phyloP scores from a whole-genome alignment of 2,329 filamentous ascomycete genomes.

The Colletotrichum tofieldiae region DNA sequence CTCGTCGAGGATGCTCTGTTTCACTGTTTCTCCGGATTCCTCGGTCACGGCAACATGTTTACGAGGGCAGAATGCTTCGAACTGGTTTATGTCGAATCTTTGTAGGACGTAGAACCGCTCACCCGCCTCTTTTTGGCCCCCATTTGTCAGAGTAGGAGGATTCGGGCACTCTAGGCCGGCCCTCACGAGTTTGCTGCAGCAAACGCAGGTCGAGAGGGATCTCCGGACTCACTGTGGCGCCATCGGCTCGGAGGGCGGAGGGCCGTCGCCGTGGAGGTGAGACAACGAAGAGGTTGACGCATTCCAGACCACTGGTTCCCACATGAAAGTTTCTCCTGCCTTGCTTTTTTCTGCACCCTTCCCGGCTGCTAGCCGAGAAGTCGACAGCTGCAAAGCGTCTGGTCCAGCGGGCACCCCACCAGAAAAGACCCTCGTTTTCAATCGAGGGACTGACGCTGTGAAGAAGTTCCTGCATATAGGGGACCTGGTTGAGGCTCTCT shows the following conservation, averaged over 20 bases:
- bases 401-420: background rate
- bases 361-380: constrained; percentile 19
- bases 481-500: constrained; percentile 18
- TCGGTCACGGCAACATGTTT: background rate
- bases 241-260: constrained; percentile 21
- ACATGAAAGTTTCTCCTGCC: constrained; percentile 30
- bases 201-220: constrained; percentile 25
- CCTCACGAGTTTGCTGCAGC: constrained; percentile 2
- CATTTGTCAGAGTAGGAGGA: background rate
- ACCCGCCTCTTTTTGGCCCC: constrained; percentile 3
- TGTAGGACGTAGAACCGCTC: constrained; percentile 7
- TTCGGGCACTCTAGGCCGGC: constrained; percentile 19
- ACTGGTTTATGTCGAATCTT: background rate
- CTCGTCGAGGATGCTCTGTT: constrained; percentile 2
- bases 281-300: constrained; percentile 33
- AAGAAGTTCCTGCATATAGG: background rate
- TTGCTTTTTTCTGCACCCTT: constrained; percentile 27
- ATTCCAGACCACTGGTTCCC: constrained; percentile 31
- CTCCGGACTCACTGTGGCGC: constrained; percentile 20
- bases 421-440: background rate
- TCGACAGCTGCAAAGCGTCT: constrained; percentile 17
- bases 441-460: background rate
- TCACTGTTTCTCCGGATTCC: background rate
- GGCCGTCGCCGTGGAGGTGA: constrained; percentile 38
- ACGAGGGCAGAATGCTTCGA: background rate